Conservation (phyloP, 495 filamentous ascomycete genomes). For the Hyphodiscus hymeniophilus region DNA sequence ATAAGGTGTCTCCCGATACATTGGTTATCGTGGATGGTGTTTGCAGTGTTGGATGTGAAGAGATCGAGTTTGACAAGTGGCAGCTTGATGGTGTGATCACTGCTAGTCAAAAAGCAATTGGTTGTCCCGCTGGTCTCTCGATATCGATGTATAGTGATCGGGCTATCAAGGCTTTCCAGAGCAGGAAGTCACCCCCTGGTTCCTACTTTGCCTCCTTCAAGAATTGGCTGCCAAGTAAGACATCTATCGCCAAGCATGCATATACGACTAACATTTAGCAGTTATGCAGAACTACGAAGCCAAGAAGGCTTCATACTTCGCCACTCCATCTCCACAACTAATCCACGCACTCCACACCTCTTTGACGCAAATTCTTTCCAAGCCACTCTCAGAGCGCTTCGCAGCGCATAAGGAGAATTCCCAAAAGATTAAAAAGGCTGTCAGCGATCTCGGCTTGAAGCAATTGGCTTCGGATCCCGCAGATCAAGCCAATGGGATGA, state of each 20-base stretch:
- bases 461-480: slow-evolving; percentile 78
- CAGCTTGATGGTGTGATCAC: slow-evolving; percentile 87
- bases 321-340: slow-evolving; percentile 90
- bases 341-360: slow-evolving; percentile 91
- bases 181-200: slow-evolving; percentile 65
- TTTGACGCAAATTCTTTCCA: slow-evolving; percentile 74
- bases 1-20: slow-evolving; percentile 79
- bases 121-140: slow-evolving; percentile 84
- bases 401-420: slow-evolving; percentile 66
- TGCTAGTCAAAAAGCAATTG: slow-evolving; percentile 93
- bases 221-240: slow-evolving; percentile 85
- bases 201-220: slow-evolving; percentile 93
- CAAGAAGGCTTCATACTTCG: slow-evolving; percentile 95
- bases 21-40: slow-evolving; percentile 91
- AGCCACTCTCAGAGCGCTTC: slow-evolving; percentile 72
- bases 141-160: slow-evolving; percentile 88
- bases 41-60: slow-evolving; percentile 92
- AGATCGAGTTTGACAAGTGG: slow-evolving; percentile 94
- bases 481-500: slow-evolving; percentile 95
- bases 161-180: slow-evolving; percentile 75
- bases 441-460: slow-evolving; percentile 72
- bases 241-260: neutral
- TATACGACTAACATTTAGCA: slow-evolving; percentile 22
- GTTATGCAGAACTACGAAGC: slow-evolving; percentile 98
- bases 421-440: slow-evolving; percentile 71